These are phyloP conservation scores for Exophiala aquamarina DNA, from an alignment of 2,329 filamentous ascomycete genomes.

Conservation along the genomic window DNA sequence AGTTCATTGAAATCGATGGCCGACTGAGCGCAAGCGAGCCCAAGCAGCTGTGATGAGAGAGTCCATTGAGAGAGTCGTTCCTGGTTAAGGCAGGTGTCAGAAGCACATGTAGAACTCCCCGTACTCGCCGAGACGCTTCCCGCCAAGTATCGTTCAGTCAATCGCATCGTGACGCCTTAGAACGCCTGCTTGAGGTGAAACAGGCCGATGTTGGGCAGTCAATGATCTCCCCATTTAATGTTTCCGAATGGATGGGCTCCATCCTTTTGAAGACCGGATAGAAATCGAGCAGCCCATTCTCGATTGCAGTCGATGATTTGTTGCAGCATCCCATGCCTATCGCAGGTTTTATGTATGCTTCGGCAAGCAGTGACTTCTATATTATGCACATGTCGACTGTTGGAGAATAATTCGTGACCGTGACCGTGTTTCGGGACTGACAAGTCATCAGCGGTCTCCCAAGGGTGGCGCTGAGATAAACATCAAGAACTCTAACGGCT, in stretches of 20 bases:
- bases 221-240: neutral
- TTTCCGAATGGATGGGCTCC: slow-evolving; percentile 10
- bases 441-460: slow-evolving; percentile 20
- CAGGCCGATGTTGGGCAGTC: slow-evolving; percentile 31
- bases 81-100: neutral
- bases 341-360: slow-evolving; percentile 41
- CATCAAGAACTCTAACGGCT: slow-evolving; percentile 21
- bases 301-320: slow-evolving; percentile 40
- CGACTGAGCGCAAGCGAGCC: slow-evolving; percentile 43
- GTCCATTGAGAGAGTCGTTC: neutral
- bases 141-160: slow-evolving; percentile 39
- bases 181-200: slow-evolving; percentile 39
- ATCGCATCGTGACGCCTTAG: slow-evolving; percentile 41
- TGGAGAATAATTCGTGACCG: slow-evolving; percentile 28
- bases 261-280: slow-evolving; percentile 19
- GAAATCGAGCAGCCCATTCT: slow-evolving; percentile 33
- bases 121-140: slow-evolving; percentile 24
- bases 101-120: neutral
- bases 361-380: slow-evolving; percentile 39
- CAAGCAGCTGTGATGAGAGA: slow-evolving; percentile 2
- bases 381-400: slow-evolving; percentile 38
- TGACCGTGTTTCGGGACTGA: slow-evolving; percentile 22
- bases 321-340: slow-evolving; percentile 37
- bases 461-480: slow-evolving; percentile 22
- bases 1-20: slow-evolving; percentile 41